Percentiles rank a stretch among this genome's conserved stretches.
phyloP scores from a whole-genome alignment of 192 early-diverging fungal genomes.

The Geranomyces variabilis region DNA sequence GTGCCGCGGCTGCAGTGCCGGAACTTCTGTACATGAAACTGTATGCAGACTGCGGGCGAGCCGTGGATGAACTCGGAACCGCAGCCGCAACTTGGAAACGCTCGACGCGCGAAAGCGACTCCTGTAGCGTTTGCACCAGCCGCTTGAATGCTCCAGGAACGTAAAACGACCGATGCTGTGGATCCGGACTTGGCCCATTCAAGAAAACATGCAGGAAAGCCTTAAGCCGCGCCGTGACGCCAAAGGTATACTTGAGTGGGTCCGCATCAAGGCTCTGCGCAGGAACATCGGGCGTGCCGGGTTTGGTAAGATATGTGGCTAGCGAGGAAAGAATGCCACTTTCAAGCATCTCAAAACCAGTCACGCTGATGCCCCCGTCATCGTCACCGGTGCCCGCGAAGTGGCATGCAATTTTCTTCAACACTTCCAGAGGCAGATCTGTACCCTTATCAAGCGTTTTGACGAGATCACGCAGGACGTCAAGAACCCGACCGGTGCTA shows the following conservation, averaged over 20 bases:
- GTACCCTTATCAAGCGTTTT: not conserved
- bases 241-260: constrained; percentile 19
- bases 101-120: constrained; percentile 71
- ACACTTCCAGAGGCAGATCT: not conserved
- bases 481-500: constrained; percentile 6
- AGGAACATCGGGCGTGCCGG: constrained; percentile 25
- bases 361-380: constrained; percentile 50
- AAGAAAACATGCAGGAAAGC: constrained; percentile 64
- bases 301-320: constrained; percentile 51
- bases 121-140: constrained; percentile 71
- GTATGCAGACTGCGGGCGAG: not conserved
- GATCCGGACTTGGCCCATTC: constrained; percentile 47
- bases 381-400: constrained; percentile 34
- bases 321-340: constrained; percentile 72
- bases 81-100: constrained; percentile 65
- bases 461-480: constrained; percentile 25
- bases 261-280: not conserved
- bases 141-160: constrained; percentile 55
- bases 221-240: constrained; percentile 25
- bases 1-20: constrained; percentile 2
- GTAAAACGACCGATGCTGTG: constrained; percentile 19
- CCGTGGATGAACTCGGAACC: constrained; percentile 25
- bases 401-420: constrained; percentile 28
- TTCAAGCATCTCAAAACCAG: constrained; percentile 78
- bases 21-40: not conserved